Conservation (phyloP, 352 stramenopile genomes). For the Peronospora tabacina region DNA sequence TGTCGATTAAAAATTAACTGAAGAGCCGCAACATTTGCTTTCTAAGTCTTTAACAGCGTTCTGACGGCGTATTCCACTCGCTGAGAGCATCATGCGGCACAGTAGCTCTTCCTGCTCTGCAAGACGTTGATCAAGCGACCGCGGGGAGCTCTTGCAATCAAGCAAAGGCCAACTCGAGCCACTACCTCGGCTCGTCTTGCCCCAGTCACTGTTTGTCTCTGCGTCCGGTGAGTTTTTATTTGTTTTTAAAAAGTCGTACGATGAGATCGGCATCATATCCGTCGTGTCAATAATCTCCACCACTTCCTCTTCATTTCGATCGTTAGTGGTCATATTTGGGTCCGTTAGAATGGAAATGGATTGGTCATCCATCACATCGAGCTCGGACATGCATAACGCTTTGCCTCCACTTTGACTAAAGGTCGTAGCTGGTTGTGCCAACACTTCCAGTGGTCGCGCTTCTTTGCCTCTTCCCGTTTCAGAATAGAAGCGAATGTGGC, state of each 20-base stretch:
- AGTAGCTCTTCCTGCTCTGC: conserved; percentile 39
- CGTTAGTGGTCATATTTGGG: conserved; percentile 16
- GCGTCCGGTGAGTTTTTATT: conserved; percentile 2
- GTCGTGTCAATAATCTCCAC: conserved; percentile 42
- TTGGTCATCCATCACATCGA: conserved; percentile 35
- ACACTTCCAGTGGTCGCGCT: conserved; percentile 18
- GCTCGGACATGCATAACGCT: conserved; percentile 28
- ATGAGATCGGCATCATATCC: conserved; percentile 34
- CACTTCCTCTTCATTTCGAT: conserved; percentile 26
- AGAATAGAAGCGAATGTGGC: conserved; percentile 32
- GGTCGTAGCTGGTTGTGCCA: conserved; percentile 16
- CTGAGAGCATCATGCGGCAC: conserved; percentile 35
- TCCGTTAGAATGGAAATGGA: conserved; percentile 17
- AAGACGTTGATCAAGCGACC: conserved; percentile 32
- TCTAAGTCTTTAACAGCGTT: conserved; percentile 15
- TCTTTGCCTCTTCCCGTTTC: conserved; percentile 26
- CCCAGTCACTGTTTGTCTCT: conserved; percentile 8
- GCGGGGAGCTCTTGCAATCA: conserved; percentile 21
- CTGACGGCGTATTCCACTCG: conserved; percentile 14
- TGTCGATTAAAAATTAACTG: conserved; percentile 9
- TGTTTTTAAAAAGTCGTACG: conserved; percentile 6
- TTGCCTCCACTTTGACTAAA: conserved; percentile 26
- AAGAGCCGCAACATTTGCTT: conserved; percentile 10
- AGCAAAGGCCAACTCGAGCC: conserved; percentile 19
- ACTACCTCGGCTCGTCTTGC: conserved; percentile 8